Conservation (phyloP, 1,284 basidiomycete genomes). For the Tilletia setariae region DNA sequence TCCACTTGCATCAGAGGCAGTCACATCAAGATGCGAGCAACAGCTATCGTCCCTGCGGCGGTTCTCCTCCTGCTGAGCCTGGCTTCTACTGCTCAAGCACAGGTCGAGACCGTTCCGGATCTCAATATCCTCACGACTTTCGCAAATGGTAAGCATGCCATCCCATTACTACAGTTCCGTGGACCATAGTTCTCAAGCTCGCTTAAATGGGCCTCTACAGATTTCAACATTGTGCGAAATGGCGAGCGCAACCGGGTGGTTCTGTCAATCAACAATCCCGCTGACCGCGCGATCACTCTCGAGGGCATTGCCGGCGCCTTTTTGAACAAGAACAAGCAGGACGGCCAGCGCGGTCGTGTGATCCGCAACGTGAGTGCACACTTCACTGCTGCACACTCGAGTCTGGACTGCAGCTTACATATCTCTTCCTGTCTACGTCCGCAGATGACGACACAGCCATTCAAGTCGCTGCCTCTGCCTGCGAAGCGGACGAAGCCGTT, state of each 20-base stretch:
- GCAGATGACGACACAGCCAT: constrained; percentile 44
- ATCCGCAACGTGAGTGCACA: constrained; percentile 40
- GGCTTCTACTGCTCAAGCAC: constrained; percentile 25
- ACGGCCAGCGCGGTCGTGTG: constrained; percentile 45
- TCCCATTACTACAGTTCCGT: not conserved
- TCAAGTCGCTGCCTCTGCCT: constrained; percentile 43
- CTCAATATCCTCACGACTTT: constrained; percentile 48
- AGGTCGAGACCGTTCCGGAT: constrained; percentile 41
- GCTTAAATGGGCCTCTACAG: constrained; percentile 7
- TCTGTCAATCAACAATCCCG: constrained; percentile 42
- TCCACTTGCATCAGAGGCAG: not conserved
- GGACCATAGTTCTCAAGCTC: not conserved
- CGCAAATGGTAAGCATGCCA: constrained; percentile 28
- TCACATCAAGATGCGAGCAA: not conserved
- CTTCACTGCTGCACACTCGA: not conserved
- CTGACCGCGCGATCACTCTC: constrained; percentile 44
- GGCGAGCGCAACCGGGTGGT: constrained; percentile 52
- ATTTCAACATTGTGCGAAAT: constrained; percentile 40
- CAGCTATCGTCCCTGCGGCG: constrained; percentile 3
- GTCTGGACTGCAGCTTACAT: no score
- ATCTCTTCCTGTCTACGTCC: not conserved
- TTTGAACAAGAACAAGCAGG: constrained; percentile 45
- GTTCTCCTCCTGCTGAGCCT: constrained; percentile 8
- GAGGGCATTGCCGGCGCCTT: constrained; percentile 50
- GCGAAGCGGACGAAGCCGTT: constrained; percentile 36